phyloP scores from a whole-genome alignment of 805 yeast species.

The Hanseniaspora singularis region DNA sequence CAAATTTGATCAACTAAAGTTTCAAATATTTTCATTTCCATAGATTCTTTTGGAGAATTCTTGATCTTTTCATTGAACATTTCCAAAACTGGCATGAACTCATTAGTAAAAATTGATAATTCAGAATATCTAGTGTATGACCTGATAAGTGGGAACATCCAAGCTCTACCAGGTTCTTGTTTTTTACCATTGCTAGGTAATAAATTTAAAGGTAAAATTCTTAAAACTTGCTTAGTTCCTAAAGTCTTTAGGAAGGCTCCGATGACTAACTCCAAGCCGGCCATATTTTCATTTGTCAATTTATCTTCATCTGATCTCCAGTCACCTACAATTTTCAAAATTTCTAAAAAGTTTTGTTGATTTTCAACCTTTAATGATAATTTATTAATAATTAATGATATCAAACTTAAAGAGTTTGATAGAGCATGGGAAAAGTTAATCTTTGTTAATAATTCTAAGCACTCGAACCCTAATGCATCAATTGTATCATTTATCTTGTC shows the following conservation, averaged over 20 bases:
- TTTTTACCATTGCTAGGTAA: constrained; percentile 35
- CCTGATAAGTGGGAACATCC: constrained; percentile 84
- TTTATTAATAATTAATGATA: constrained; percentile 49
- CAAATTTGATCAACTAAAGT: constrained; percentile 86
- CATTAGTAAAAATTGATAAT: constrained; percentile 47
- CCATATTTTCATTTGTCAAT: constrained; percentile 41
- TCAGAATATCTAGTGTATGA: constrained; percentile 69
- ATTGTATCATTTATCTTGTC: constrained; percentile 44
- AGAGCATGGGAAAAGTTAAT: constrained; percentile 69
- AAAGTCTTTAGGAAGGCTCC: constrained; percentile 64
- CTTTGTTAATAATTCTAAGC: constrained; percentile 30
- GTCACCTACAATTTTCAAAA: constrained; percentile 63
- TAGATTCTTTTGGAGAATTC: constrained; percentile 40
- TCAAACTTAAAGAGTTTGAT: constrained; percentile 56
- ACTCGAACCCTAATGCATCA: constrained; percentile 44
- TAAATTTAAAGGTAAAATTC: constrained; percentile 68
- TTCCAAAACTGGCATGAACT: constrained; percentile 54
- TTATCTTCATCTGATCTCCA: constrained; percentile 72
- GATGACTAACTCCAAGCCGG: constrained; percentile 69
- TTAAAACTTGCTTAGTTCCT: constrained; percentile 77
- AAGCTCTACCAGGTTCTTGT: constrained; percentile 61
- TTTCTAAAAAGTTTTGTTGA: constrained; percentile 40
- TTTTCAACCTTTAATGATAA: constrained; percentile 60
- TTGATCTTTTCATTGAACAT: constrained; percentile 41
- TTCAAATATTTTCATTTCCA: constrained; percentile 64